Evolutionary conservation across 768 basidiomycete species (phyloP).

Genomic region (Suillus variegatus): DNA sequence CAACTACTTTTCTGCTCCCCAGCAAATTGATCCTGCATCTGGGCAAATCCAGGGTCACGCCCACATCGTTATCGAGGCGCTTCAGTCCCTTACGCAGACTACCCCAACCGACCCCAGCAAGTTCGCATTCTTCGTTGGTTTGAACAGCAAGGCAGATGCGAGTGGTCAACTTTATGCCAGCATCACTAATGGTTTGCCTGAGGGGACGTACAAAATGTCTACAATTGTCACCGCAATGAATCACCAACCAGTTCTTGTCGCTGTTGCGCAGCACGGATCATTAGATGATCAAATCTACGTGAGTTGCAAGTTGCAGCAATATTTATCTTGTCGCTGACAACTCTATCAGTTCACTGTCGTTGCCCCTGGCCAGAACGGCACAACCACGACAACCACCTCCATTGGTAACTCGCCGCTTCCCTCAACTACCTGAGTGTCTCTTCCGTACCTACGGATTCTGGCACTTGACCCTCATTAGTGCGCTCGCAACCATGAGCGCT

Average conservation of each 20-base stretch:
- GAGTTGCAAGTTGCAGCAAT: conserved; percentile 24
- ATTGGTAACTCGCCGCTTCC: not conserved
- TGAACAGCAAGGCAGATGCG: conserved; percentile 45
- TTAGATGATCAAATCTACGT: conserved; percentile 46
- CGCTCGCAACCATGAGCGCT: conserved; percentile 2
- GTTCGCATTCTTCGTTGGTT: conserved; percentile 61
- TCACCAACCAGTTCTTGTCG: conserved; percentile 41
- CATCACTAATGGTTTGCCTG: conserved; percentile 54
- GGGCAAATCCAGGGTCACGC: conserved; percentile 63
- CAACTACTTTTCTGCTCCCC: conserved; percentile 60
- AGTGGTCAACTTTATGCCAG: conserved; percentile 47
- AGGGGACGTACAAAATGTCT: conserved; percentile 50
- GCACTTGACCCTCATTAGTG: not conserved
- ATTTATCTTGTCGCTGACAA: not conserved
- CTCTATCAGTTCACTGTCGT: conserved; percentile 28
- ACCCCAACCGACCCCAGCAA: conserved; percentile 46
- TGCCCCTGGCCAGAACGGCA: conserved; percentile 14
- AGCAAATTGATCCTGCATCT: conserved; percentile 41
- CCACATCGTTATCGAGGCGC: conserved; percentile 60
- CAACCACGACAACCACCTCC: conserved; percentile 11
- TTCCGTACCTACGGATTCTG: not conserved
- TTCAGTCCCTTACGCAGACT: conserved; percentile 50
- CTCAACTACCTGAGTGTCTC: not conserved
- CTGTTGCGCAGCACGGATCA: conserved; percentile 40
- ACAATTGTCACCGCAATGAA: conserved; percentile 48